phyloP scores from a whole-genome alignment of 352 stramenopile genomes.

The Phytopythium montanum region DNA sequence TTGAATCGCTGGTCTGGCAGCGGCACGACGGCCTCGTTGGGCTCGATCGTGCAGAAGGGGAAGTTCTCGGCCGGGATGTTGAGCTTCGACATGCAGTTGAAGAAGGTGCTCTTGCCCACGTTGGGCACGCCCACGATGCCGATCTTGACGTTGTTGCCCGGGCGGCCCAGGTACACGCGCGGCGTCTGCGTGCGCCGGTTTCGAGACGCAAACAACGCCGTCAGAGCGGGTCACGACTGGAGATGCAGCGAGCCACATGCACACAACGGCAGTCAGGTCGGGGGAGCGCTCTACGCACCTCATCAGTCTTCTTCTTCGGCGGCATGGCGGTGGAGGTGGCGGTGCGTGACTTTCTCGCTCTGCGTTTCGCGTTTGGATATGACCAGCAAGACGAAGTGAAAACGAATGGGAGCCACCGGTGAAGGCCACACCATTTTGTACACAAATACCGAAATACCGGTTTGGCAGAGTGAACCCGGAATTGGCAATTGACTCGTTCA shows the following conservation, averaged over 20 bases:
- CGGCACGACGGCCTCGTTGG: constrained; percentile 96
- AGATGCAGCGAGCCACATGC: neutral
- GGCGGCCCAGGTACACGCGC: constrained; percentile 78
- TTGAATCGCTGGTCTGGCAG: constrained; percentile 99
- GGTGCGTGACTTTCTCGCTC: constrained; percentile 1
- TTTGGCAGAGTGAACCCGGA: no score
- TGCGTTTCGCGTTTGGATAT: constrained; percentile 7
- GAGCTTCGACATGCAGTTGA: constrained; percentile 97
- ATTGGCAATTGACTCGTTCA: no score
- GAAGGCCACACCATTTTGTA: no score
- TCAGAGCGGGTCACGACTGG: neutral
- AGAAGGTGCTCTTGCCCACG: constrained; percentile 99
- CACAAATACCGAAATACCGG: no score
- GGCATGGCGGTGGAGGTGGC: constrained; percentile 39
- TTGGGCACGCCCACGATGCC: constrained; percentile 99
- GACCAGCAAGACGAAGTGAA: neutral
- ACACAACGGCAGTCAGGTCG: neutral
- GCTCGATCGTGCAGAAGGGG: constrained; percentile 99
- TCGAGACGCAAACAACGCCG: neutral
- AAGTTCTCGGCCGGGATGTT: constrained; percentile 92
- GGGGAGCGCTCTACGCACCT: constrained; percentile 28
- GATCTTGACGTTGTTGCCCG: constrained; percentile 96
- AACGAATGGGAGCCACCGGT: no score
- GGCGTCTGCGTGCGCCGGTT: constrained; percentile 19
- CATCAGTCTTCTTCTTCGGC: constrained; percentile 83